Evolutionary conservation across 2,329 filamentous ascomycete genomes (phyloP).

Genomic region (Emergomyces pasteurianus): DNA sequence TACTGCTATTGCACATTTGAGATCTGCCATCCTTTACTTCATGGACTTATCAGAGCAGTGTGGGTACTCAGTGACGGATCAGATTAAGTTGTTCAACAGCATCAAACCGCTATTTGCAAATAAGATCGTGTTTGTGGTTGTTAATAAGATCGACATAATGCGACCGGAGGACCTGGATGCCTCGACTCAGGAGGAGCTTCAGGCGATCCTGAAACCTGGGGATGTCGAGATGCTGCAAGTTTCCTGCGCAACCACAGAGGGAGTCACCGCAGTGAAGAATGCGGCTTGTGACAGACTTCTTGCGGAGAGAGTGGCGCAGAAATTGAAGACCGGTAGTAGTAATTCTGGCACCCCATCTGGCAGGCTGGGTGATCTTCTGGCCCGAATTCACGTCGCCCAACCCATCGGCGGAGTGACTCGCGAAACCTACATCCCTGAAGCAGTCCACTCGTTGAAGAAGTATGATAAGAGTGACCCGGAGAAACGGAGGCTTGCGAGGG

Average conservation of each 20-base stretch:
- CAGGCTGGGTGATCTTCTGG: slow-evolving; percentile 78
- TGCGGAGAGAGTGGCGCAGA: slow-evolving; percentile 85
- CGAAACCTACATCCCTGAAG: slow-evolving; percentile 82
- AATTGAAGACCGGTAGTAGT: slow-evolving; percentile 80
- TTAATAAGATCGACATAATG: slow-evolving; percentile 96
- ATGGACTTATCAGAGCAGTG: slow-evolving; percentile 97
- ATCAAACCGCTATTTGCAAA: slow-evolving; percentile 96
- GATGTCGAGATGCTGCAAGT: slow-evolving; percentile 89
- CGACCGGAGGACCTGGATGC: slow-evolving; percentile 75
- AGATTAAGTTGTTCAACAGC: slow-evolving; percentile 90
- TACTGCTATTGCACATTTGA: slow-evolving; percentile 90
- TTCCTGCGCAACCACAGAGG: slow-evolving; percentile 89
- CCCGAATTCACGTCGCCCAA: slow-evolving; percentile 92
- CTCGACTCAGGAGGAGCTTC: slow-evolving; percentile 64
- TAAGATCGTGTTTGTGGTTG: slow-evolving; percentile 89
- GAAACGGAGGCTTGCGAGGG: slow-evolving; percentile 64
- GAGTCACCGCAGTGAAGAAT: slow-evolving; percentile 90
- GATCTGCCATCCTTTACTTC: slow-evolving; percentile 92
- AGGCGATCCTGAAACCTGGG: slow-evolving; percentile 68
- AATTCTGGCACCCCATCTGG: slow-evolving; percentile 64
- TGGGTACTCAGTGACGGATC: slow-evolving; percentile 82
- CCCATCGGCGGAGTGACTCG: slow-evolving; percentile 69
- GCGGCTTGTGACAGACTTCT: slow-evolving; percentile 86
- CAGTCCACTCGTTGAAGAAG: slow-evolving; percentile 66
- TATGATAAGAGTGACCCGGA: slow-evolving; percentile 87